These are phyloP conservation scores for Chaetomium olivaceum DNA, from an alignment of 2,329 filamentous ascomycete species.

Conservation along the genomic window DNA sequence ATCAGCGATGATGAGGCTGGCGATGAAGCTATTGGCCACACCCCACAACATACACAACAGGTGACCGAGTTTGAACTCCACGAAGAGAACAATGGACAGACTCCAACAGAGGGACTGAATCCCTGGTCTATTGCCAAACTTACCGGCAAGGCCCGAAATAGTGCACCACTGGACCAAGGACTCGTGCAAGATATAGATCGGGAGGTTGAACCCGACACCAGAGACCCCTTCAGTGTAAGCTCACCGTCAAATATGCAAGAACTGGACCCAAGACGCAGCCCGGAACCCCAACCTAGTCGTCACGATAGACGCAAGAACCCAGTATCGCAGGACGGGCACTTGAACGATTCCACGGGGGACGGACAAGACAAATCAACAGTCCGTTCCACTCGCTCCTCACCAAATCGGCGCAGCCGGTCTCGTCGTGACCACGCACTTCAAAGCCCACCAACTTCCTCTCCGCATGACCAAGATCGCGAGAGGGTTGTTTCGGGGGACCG, in stretches of 20 bases:
- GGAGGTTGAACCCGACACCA: background rate
- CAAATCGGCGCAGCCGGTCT: background rate
- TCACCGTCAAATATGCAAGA: background rate
- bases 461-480: background rate
- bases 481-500: background rate
- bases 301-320: background rate
- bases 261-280: background rate
- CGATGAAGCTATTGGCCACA: background rate
- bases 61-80: background rate
- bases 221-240: background rate
- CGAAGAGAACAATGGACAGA: background rate
- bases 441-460: constrained; percentile 20
- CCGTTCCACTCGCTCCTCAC: background rate
- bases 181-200: background rate
- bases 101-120: constrained; percentile 36
- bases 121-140: constrained; percentile 46
- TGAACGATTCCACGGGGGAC: background rate
- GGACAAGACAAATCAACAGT: background rate
- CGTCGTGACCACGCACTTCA: constrained; percentile 16
- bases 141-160: background rate
- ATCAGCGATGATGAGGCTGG: constrained; percentile 22
- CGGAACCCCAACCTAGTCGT: too few relatives aligned
- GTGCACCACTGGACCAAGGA: constrained; percentile 29
- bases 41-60: background rate
- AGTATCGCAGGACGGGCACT: background rate